These are phyloP conservation scores for Scheffersomyces titani DNA, from an alignment of 1,139 yeast species.

Conservation along the genomic window DNA sequence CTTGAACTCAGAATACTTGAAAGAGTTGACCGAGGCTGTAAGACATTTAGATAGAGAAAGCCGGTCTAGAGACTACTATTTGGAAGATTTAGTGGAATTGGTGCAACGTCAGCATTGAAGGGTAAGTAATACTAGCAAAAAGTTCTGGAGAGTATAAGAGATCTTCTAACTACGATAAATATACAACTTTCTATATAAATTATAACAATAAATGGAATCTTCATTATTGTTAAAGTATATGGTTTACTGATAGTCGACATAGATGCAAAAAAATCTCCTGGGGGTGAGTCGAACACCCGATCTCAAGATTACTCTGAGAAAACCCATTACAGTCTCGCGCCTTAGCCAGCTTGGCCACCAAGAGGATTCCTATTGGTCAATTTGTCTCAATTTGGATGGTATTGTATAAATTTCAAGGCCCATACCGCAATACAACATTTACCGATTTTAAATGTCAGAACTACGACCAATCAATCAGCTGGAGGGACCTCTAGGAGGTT, in stretches of 20 bases:
- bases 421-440: too few relatives aligned
- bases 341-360: constrained; percentile 81
- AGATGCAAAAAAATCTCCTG: constrained; percentile 56
- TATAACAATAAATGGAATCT: background rate
- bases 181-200: too few relatives aligned
- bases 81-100: constrained; percentile 33
- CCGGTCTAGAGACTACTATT: constrained; percentile 32
- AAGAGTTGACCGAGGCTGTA: constrained; percentile 55
- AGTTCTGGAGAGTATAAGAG: background rate
- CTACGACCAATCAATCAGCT: too few relatives aligned
- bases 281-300: constrained; percentile 88
- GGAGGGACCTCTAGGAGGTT: too few relatives aligned
- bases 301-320: constrained; percentile 63
- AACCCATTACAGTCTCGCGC: constrained; percentile 75
- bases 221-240: background rate
- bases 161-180: too few relatives aligned
- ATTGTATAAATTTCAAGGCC: too few relatives aligned
- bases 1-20: constrained; percentile 68
- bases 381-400: background rate
- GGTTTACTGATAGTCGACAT: background rate
- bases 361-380: constrained; percentile 37
- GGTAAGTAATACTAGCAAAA: background rate
- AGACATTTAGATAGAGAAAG: constrained; percentile 42
- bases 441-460: too few relatives aligned
- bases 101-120: constrained; percentile 1